A percentile compares a stretch with the other conserved stretches of the same genome.
phyloP scores from a whole-genome alignment of 768 basidiomycete genomes.

The Scleroderma bovista region DNA sequence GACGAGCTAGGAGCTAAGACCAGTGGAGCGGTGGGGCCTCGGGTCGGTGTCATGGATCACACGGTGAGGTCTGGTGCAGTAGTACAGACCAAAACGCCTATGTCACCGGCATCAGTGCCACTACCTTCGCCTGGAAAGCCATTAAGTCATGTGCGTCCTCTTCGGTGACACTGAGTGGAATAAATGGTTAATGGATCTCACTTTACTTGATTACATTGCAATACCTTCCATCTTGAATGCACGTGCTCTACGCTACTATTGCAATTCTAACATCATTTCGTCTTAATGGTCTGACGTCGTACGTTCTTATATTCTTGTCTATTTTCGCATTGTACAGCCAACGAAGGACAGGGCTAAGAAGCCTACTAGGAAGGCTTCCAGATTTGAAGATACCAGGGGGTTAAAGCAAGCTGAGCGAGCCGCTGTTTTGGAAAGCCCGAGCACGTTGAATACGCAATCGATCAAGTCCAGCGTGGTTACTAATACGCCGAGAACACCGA shows the following conservation, averaged over 20 bases:
- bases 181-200: constrained; percentile 37
- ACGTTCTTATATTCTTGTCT: constrained; percentile 18
- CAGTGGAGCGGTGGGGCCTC: constrained; percentile 36
- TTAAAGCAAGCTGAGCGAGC: neutral
- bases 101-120: constrained; percentile 19
- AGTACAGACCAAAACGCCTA: constrained; percentile 18
- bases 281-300: constrained; percentile 29
- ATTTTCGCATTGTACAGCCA: constrained; percentile 40
- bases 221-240: neutral
- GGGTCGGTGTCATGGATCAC: constrained; percentile 11
- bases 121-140: constrained; percentile 54
- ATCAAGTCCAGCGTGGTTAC: no score
- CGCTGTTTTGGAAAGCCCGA: neutral
- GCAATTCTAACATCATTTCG: constrained; percentile 20
- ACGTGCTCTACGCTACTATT: neutral
- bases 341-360: constrained; percentile 71
- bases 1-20: constrained; percentile 40
- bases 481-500: no score
- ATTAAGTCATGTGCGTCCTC: constrained; percentile 83
- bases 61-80: constrained; percentile 1
- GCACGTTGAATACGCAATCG: no score
- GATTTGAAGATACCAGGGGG: constrained; percentile 12
- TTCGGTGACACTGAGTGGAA: constrained; percentile 52
- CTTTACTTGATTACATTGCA: constrained; percentile 9
- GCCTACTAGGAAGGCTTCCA: constrained; percentile 46